These are phyloP conservation scores for Brassica rapa DNA, from an alignment of 345 rosid species.

Conservation along the genomic window DNA sequence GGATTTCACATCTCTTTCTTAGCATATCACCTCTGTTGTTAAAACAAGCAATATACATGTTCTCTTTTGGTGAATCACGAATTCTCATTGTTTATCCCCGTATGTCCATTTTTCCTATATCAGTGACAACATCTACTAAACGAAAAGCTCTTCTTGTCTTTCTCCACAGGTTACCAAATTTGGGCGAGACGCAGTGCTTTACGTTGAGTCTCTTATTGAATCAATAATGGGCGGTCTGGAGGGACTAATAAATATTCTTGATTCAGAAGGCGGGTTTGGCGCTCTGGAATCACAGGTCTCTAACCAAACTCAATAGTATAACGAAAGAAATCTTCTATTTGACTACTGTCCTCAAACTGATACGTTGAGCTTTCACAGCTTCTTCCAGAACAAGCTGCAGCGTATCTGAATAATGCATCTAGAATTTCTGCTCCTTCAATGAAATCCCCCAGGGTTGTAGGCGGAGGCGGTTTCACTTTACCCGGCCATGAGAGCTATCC, in stretches of 20 bases:
- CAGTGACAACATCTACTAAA: neutral
- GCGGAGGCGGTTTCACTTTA: slow-evolving; percentile 66
- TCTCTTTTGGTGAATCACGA: neutral
- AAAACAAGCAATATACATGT: neutral
- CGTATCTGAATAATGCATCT: slow-evolving; percentile 72
- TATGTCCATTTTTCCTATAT: neutral
- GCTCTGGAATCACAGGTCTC: slow-evolving; percentile 93
- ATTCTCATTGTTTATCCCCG: slow-evolving; percentile 4
- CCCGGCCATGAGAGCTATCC: slow-evolving; percentile 99
- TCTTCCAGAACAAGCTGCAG: slow-evolving; percentile 98
- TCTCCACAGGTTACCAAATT: slow-evolving; percentile 79
- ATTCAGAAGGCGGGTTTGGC: slow-evolving; percentile 99
- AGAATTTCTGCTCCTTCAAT: slow-evolving; percentile 63
- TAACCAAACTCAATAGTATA: slow-evolving; percentile 6
- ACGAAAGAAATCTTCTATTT: neutral
- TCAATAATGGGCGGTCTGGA: slow-evolving; percentile 99
- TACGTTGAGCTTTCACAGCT: slow-evolving; percentile 59
- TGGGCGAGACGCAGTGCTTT: slow-evolving; percentile 95
- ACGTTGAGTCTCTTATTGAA: slow-evolving; percentile 96
- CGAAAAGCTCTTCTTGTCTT: slow-evolving; percentile 26
- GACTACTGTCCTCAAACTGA: slow-evolving; percentile 35
- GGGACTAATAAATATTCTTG: slow-evolving; percentile 96
- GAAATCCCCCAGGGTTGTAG: slow-evolving; percentile 76
- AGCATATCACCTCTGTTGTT: neutral
- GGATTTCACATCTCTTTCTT: neutral